These are phyloP conservation scores for Lepidium sativum DNA, from an alignment of 345 rosid genomes.

Conservation along the genomic window DNA sequence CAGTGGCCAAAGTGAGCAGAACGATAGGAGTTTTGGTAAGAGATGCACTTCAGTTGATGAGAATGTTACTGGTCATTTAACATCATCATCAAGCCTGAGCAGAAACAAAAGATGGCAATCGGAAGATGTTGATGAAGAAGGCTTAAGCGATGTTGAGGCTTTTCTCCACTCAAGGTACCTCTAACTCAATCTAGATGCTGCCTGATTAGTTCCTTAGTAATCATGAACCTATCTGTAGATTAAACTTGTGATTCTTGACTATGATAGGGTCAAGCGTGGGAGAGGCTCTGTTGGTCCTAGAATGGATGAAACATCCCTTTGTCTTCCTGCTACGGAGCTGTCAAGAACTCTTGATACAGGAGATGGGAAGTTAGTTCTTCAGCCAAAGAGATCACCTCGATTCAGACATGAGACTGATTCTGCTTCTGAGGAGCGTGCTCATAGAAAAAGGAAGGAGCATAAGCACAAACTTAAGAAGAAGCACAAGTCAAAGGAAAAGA, in stretches of 20 bases:
- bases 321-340: slow-evolving; percentile 31
- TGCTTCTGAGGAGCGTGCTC: slow-evolving; percentile 33
- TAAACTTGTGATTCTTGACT: slow-evolving; percentile 1
- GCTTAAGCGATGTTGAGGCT: slow-evolving; percentile 63
- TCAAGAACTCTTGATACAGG: slow-evolving; percentile 23
- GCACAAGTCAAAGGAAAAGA: slow-evolving; percentile 37
- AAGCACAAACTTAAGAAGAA: slow-evolving; percentile 39
- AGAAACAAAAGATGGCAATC: slow-evolving; percentile 28
- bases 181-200: neutral
- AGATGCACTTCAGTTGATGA: slow-evolving; percentile 29
- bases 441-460: slow-evolving; percentile 33
- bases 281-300: slow-evolving; percentile 86
- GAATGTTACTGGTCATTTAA: slow-evolving; percentile 21
- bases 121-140: slow-evolving; percentile 30
- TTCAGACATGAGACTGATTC: slow-evolving; percentile 5
- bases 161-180: slow-evolving; percentile 75
- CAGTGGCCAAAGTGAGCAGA: slow-evolving; percentile 28
- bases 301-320: slow-evolving; percentile 85
- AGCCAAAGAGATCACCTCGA: slow-evolving; percentile 45
- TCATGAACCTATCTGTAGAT: neutral
- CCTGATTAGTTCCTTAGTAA: neutral
- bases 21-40: slow-evolving; percentile 19
- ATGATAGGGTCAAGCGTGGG: slow-evolving; percentile 74
- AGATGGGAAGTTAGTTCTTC: slow-evolving; percentile 23
- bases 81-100: slow-evolving; percentile 30